phyloP scores from a whole-genome alignment of 257 asterid species.

The Mitragyna speciosa region DNA sequence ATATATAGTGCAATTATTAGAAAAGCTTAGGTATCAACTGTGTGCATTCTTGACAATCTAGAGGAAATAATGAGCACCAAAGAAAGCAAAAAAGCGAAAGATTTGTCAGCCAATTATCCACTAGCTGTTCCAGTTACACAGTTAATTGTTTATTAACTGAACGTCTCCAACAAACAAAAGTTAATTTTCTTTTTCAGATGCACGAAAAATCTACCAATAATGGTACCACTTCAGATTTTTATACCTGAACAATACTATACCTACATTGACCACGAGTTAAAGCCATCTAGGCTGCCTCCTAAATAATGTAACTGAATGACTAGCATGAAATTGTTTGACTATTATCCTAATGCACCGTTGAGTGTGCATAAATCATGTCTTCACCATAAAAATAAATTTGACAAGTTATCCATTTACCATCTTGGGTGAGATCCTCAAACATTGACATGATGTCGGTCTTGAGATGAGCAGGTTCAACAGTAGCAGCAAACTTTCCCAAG shows the following conservation, averaged over 20 bases:
- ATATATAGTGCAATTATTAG: background rate
- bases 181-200: background rate
- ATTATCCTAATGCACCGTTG: too few species aligned
- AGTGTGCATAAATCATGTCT: background rate
- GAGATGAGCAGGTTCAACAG: conserved; percentile 47
- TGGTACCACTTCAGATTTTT: background rate
- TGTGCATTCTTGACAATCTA: background rate
- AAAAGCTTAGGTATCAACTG: background rate
- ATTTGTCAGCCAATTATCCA: background rate
- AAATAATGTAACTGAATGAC: background rate
- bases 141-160: background rate
- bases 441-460: conserved; percentile 49
- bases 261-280: background rate
- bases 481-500: conserved; percentile 52
- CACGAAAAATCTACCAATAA: background rate
- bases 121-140: background rate
- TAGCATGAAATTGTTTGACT: background rate
- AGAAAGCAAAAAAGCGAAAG: background rate
- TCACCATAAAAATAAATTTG: background rate
- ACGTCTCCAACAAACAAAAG: background rate
- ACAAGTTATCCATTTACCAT: conserved; percentile 30
- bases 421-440: conserved; percentile 54
- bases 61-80: background rate
- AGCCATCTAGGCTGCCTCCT: background rate
- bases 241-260: background rate